Conservation (phyloP, 192 early-diverging fungal species). For the Thamnidium elegans region DNA sequence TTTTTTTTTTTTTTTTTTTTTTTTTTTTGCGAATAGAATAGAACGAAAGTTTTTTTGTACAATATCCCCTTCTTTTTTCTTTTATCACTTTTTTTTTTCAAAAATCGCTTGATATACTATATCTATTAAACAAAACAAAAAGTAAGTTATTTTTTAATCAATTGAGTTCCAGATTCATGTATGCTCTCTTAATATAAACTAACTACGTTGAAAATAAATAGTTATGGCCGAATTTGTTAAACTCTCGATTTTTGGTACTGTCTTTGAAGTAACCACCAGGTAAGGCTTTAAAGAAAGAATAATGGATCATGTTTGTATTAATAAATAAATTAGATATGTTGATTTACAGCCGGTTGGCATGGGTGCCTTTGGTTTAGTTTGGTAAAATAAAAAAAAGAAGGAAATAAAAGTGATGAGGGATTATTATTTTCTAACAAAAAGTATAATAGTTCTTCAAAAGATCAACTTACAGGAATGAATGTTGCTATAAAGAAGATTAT, state of each 20-base stretch:
- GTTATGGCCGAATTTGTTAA: conserved; percentile 68
- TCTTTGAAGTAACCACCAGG: conserved; percentile 77
- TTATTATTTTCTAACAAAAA: neutral
- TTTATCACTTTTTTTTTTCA: neutral
- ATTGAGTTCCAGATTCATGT: no score
- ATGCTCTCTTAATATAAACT: no score
- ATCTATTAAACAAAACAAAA: neutral
- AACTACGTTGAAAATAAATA: no score
- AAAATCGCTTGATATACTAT: neutral
- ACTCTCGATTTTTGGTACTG: conserved; percentile 77
- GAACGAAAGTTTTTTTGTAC: conserved; percentile 2
- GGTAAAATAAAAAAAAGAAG: conserved; percentile 46
- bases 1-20: neutral
- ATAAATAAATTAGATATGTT: conserved; percentile 62
- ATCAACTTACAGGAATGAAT: conserved; percentile 74
- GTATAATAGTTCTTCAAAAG: conserved; percentile 75
- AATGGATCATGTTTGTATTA: neutral
- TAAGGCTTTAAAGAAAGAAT: conserved; percentile 12
- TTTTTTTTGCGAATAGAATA: conserved; percentile 2
- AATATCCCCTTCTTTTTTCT: conserved; percentile 4
- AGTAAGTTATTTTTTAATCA: no score
- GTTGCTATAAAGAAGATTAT: conserved; percentile 97
- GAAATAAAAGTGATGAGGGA: neutral
- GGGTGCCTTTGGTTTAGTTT: conserved; percentile 97
- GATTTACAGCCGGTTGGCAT: conserved; percentile 92